Base-by-base conservation (phyloP, 257 asterid genomes). In the Handroanthus guayacan region DNA sequence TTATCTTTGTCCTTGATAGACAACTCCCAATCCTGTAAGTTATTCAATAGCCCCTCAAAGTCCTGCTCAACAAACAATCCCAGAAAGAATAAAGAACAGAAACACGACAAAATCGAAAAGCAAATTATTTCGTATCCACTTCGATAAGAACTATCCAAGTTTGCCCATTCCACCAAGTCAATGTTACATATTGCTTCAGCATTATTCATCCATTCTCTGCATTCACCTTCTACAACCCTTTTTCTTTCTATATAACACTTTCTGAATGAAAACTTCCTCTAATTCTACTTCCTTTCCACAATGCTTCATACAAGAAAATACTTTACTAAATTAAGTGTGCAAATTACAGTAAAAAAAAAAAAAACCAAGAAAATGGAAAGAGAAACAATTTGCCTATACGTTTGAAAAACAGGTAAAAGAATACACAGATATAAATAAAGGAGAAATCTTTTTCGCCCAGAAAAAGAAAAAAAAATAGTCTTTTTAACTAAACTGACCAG, bases 21-120 rank as follows among this genome's bases (percentile, higher is more conserved):
- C 71, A 91, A 72, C 80, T 95, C 98, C 98, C 99, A 95, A 71
- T 93, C 99, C 79, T 95, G 91, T 74, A 95, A 84, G 83, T 92
- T 95, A 78, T 78, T 87, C 82, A 95, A 80, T 75, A 95, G 92
- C 78, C 96, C 98, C 81, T 89, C 90, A 17, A 86, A 80, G 25
- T 88, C 95, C 97, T 92, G 89, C 72, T 67, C 72, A 82, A 57
- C 63, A 72, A 56, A 78, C 67, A 72, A 68, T 51, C 50, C 78
- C 76, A 68, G 9, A 75, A 69, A 58, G 54, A 71, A 37, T 68
- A 14, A 79, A 78, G 17, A 57, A 72, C 11, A 45, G 25, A 25
- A 63, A 16, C 36, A n/a, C 60, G 75, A 68, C 51, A n/a, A 43
- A 73, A 36, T 31, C 38, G 12, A 44, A 41, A 48, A 16, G 13